Evolutionary conservation across 2,329 filamentous ascomycete genomes (phyloP), one percentile per base, ranked within the genome.

Genomic region (Cordyceps javanica): DNA sequence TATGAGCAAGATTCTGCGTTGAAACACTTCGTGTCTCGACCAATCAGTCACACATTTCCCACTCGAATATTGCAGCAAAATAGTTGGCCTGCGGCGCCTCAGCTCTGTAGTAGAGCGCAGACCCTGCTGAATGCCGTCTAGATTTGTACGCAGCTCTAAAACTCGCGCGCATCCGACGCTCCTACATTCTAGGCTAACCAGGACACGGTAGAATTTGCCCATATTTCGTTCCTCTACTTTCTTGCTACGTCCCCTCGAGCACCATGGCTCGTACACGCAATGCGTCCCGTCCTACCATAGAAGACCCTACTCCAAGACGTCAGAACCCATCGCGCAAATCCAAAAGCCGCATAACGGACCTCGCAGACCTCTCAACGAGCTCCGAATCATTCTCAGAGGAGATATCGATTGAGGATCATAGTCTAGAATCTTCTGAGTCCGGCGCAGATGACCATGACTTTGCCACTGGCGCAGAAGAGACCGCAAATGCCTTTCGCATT

Each of bases 241-340:
- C 9, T 4, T 8, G 8, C n/a, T n/a, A 26, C 5, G 21, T 5
- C 14, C 6, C 21, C 14, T 32, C 9, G 9, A 26, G 25, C 41
- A 23, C 14, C 34, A 58, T 58, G 50, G 50, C 44, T 41, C 49
- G 34, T 23, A 55, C 57, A n/a, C 57, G 50, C 42, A 48, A 54
- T 41, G 25, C 50, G 2, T 26, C 50, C 21, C 34, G 36, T 6
- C 14, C 51, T 14, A 34, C 41, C 14, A 28, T 26, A 10, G 19
- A 52, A 9, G 7, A 26, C 34, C 13, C 11, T 11, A 23, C 55
- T n/a, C n/a, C 34, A 21, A 32, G 26, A 25, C 57, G 57, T 21
- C 50, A 49, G 26, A 58, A 44, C 42, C 50, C 57, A 30, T 28
- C 50, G 10, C 57, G 57, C 42, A 49, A 14, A 19, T 42, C 57